phyloP scores from a whole-genome alignment of 2,329 filamentous ascomycete genomes.

The Cryphonectria radicalis region DNA sequence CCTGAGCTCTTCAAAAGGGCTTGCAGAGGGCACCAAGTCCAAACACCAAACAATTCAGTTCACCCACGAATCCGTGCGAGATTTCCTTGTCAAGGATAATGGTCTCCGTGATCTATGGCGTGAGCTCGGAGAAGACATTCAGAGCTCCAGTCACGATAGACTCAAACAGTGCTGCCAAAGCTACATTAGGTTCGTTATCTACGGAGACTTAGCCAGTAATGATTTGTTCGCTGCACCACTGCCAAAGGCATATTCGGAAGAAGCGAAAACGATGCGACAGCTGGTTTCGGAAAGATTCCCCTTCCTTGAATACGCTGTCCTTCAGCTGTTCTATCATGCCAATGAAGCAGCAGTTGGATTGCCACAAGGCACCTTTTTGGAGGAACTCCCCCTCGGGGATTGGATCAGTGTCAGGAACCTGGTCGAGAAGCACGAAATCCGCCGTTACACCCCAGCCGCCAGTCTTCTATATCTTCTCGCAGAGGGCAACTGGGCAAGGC shows the following conservation, averaged over 20 bases:
- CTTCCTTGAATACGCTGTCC: conserved; percentile 17
- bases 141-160: conserved; percentile 28
- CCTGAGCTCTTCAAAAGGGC: conserved; percentile 49
- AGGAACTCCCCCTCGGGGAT: conserved; percentile 7
- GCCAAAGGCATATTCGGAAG: conserved; percentile 6
- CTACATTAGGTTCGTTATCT: conserved; percentile 1
- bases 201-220: not conserved
- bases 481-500: conserved; percentile 19
- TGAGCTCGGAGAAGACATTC: conserved; percentile 23
- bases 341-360: conserved; percentile 14
- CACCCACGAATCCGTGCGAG: conserved; percentile 16
- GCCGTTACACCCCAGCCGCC: conserved; percentile 17
- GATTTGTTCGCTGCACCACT: not conserved
- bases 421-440: conserved; percentile 8
- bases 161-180: conserved; percentile 27
- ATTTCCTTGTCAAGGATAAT: conserved; percentile 29
- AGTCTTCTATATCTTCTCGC: conserved; percentile 21
- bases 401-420: conserved; percentile 16
- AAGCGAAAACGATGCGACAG: conserved; percentile 13
- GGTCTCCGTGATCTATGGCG: conserved; percentile 28
- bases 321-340: conserved; percentile 9
- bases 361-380: conserved; percentile 1
- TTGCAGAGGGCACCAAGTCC: conserved; percentile 45
- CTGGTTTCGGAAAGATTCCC: not conserved
- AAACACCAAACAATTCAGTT: conserved; percentile 30